Evolutionary conservation across 2,329 filamentous ascomycete genomes (phyloP).

Genomic region (Xylariaceae sp.): DNA sequence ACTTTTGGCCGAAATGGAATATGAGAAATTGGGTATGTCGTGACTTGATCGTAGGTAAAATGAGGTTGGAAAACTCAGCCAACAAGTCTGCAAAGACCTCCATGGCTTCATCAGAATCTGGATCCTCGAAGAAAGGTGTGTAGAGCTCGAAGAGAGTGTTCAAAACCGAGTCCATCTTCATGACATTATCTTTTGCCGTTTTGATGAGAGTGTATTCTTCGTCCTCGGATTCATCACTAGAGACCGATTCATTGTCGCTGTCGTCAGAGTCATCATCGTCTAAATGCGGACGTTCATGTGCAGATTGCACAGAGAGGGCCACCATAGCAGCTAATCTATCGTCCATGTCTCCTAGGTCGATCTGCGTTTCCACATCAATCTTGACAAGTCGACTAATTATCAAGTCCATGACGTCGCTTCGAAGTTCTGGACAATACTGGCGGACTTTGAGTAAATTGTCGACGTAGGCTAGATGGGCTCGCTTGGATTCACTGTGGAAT

Average conservation of each 20-base stretch:
- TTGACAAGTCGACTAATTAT: constrained; percentile 86
- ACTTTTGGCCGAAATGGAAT: constrained; percentile 89
- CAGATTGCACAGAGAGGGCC: constrained; percentile 50
- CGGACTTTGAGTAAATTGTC: constrained; percentile 77
- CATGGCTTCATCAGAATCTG: constrained; percentile 66
- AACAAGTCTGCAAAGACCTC: constrained; percentile 76
- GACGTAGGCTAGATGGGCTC: constrained; percentile 83
- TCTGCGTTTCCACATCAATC: constrained; percentile 92
- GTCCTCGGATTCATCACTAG: constrained; percentile 66
- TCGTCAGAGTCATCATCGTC: constrained; percentile 52
- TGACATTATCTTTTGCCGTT: constrained; percentile 74
- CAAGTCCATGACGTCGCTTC: constrained; percentile 75
- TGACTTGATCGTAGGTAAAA: constrained; percentile 87
- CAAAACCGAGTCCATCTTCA: constrained; percentile 88
- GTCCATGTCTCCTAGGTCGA: constrained; percentile 88
- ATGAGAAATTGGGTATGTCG: constrained; percentile 93
- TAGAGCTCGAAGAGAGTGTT: constrained; percentile 87
- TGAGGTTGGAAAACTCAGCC: constrained; percentile 80
- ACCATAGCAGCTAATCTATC: constrained; percentile 80
- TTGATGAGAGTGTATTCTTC: constrained; percentile 65
- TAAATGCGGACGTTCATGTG: constrained; percentile 48
- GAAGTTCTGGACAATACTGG: constrained; percentile 73
- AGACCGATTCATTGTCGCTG: constrained; percentile 69
- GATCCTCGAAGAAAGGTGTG: constrained; percentile 66
- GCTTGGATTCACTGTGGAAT: constrained; percentile 71